Percentiles rank a stretch among this genome's conserved stretches.
Conservation (phyloP, 495 filamentous ascomycete genomes). For the Aspergillus olivimuriae region DNA sequence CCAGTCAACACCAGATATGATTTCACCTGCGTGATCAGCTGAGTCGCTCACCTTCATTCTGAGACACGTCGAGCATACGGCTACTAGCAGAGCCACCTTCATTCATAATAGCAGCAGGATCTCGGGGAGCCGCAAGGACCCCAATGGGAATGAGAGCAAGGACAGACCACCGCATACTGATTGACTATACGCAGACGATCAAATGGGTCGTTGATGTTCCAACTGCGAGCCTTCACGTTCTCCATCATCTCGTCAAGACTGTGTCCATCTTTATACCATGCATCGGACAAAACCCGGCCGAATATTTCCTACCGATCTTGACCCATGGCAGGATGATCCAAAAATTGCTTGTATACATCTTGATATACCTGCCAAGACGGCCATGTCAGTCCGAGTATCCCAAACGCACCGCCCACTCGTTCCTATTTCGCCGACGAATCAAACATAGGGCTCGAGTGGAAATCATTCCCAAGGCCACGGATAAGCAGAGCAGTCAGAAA, state of each 20-base stretch:
- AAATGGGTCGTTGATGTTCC: not conserved
- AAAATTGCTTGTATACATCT: too few species aligned
- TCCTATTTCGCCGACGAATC: too few species aligned
- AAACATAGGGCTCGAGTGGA: not conserved
- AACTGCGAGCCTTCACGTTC: not conserved
- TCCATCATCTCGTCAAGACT: not conserved
- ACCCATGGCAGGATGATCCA: not conserved
- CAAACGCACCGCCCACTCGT: too few species aligned
- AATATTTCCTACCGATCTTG: not conserved
- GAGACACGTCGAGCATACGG: not conserved
- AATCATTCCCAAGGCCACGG: not conserved
- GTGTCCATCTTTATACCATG: not conserved
- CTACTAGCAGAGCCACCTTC: not conserved
- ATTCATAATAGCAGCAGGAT: not conserved
- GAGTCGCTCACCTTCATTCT: too few species aligned
- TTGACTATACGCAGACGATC: not conserved
- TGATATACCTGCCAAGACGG: too few species aligned
- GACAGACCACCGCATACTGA: not conserved
- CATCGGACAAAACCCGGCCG: not conserved
- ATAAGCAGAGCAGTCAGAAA: not conserved
- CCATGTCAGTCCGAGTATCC: too few species aligned
- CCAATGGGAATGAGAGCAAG: not conserved
- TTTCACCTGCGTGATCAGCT: too few species aligned
- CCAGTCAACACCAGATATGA: too few species aligned
- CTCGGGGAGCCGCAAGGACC: not conserved